Conservation (phyloP, 176 grass and related monocot genomes). For the Dactylis glomerata region DNA sequence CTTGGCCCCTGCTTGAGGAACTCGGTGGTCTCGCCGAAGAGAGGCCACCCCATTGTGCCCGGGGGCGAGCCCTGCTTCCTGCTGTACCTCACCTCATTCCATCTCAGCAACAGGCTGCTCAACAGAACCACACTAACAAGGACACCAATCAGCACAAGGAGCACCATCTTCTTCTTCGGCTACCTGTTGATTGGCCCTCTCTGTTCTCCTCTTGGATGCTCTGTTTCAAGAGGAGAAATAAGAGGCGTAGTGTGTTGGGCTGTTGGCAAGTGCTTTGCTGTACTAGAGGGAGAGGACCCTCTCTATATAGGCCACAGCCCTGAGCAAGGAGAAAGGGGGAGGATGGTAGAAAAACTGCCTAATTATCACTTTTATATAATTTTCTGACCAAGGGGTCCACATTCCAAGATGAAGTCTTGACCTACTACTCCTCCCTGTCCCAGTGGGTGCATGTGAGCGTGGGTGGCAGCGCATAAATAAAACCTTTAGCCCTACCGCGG, state of each 20-base stretch:
- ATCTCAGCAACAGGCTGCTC: conserved; percentile 72
- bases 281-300: conserved; percentile 13
- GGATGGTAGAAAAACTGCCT: conserved; percentile 21
- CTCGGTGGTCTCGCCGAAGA: conserved; percentile 91
- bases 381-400: not conserved
- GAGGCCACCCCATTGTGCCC: conserved; percentile 95
- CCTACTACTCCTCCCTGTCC: not conserved
- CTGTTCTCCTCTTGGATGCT: not conserved
- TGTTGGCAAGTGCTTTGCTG: not conserved
- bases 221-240: not conserved
- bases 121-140: conserved; percentile 20
- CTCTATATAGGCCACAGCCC: conserved; percentile 43
- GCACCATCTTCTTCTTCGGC: conserved; percentile 16
- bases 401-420: conserved; percentile 25
- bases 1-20: conserved; percentile 77
- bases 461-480: conserved; percentile 40
- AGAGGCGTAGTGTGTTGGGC: not conserved
- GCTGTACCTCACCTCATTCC: conserved; percentile 83
- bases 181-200: not conserved
- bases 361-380: not conserved
- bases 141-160: not conserved
- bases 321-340: not conserved
- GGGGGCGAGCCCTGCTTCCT: conserved; percentile 63
- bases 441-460: conserved; percentile 37
- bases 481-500: conserved; percentile 1